Evolutionary conservation across 2,329 filamentous ascomycete genomes (phyloP), one percentile per base, ranked within the genome.

Genomic region (Paracorniculantispora psalliotae): DNA sequence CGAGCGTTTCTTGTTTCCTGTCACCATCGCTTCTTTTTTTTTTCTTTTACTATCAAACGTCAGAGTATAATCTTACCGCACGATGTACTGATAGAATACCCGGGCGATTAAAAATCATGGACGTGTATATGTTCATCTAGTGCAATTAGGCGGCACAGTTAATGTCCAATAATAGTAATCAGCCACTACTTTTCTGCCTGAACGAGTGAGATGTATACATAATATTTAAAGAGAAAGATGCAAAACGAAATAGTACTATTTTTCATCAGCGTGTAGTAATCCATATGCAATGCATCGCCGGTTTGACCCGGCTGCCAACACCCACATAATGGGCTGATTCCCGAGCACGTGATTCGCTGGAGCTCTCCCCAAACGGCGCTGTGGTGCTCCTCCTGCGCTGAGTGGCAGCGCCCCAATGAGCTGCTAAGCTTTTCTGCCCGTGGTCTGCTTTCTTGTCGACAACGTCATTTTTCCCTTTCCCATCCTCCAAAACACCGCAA

Each of bases 81-180:
- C 56, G 4, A 58, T 52, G 56, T 58, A 51, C 37, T 58, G 56
- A 58, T 57, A 57, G 55, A 52, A 58, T 51, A 52, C 56, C 47
- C 48, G 30, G 37, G 48, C 28, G 48, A 52, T 37, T 47, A 26
- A 52, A 21, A 52, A n/a, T 41, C 8, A n/a, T 26, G 47, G 28
- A 39, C 28, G 56, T 46, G 48, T 47, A 43, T 23, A 44, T 58
- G 26, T 58, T 52, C 21, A 58, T 58, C 37, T 58, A 58, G 56
- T 46, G 48, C 52, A 52, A 52, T 58, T 58, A 58, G 37, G 48
- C 39, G 26, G 33, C 39, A 46, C 56, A 58, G 19, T 52, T 58
- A 58, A 51, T 58, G 48, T 39, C 54, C 54, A 51, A 17, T 58
- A 58, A 51, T 58, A 52, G 47, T 52, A 52, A 52, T 58, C 55